Base-by-base conservation (phyloP, 2,329 filamentous ascomycete species). In the Karstenula rhodostoma region DNA sequence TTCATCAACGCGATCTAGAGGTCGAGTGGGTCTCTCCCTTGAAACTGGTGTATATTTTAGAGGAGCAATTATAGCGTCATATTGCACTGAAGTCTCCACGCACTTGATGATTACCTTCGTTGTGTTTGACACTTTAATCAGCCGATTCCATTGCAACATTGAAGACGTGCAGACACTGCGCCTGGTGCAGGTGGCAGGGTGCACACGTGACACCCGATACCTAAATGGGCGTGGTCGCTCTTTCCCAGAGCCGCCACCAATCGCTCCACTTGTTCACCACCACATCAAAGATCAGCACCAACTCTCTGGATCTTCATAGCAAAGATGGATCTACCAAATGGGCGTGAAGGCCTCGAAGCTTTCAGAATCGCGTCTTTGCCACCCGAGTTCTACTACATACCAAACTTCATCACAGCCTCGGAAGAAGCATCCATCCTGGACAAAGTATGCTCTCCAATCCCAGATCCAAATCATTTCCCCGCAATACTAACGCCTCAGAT, bases 351-450 rank as follows among this genome's bases (percentile, higher is more conserved):
- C 7, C 43, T 71, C 2, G 25, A 64, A 44, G 56, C 58, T 13
- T 74, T 70, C 51, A 69, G 70, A 65, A 84, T 94, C 61, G 63
- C 76, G 8, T 70, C 70, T 33, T 81, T 93, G 2, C 90, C 91
- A 4, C 75, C 84, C 1, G 80, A 85, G 35, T 91, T 92, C 56
- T 97, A 90, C 81, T 97, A 98, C 79, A 90, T 97, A 59, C 85
- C 93, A 8, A 83, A 94, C 75, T 97, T 97, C 80, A 90, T 98
- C 75, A 90, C 85, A 4, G 77, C 82, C 57, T 86, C 89, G 47
- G 93, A 97, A 78, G 93, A 97, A 79, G 76, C 81, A 33, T 72
- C 80, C 8, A 86, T 97, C 8, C 80, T 96, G 50, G 80, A 87
- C 56, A 95, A 92, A 83, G 91, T 91, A 70, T 9, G 62, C 15